These are phyloP conservation scores for Claviceps pazoutovae DNA, from an alignment of 2,329 filamentous ascomycete genomes.

Conservation along the genomic window DNA sequence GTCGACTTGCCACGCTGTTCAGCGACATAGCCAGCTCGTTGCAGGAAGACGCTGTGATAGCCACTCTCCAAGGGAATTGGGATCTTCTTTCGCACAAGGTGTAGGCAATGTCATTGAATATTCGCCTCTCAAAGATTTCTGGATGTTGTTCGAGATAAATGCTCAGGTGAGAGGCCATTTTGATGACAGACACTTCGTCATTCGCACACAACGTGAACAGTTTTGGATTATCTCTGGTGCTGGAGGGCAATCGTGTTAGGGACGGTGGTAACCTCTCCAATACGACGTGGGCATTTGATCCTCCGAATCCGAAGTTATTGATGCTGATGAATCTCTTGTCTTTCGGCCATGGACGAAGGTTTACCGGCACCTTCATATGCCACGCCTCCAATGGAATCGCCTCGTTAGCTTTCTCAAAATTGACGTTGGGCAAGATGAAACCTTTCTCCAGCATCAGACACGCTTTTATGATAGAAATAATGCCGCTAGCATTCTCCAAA, in stretches of 20 bases:
- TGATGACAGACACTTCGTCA: constrained; percentile 20
- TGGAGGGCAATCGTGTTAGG: background rate
- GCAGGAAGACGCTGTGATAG: constrained; percentile 27
- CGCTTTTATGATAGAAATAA: constrained; percentile 37
- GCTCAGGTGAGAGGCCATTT: constrained; percentile 17
- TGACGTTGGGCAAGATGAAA: constrained; percentile 34
- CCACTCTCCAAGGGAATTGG: constrained; percentile 28
- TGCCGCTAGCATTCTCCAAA: constrained; percentile 35
- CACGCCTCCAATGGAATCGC: constrained; percentile 35
- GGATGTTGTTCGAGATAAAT: constrained; percentile 28
- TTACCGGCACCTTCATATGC: constrained; percentile 33
- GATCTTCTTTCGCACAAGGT: constrained; percentile 32
- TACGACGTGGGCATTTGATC: constrained; percentile 30
- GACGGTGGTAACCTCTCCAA: constrained; percentile 13
- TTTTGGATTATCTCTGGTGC: constrained; percentile 10
- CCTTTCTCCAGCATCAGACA: constrained; percentile 36
- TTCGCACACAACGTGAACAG: constrained; percentile 30
- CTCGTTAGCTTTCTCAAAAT: constrained; percentile 35
- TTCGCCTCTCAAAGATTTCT: constrained; percentile 25
- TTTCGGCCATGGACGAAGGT: constrained; percentile 31
- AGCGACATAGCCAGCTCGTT: constrained; percentile 31
- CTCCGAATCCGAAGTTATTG: constrained; percentile 34
- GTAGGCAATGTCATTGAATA: constrained; percentile 34
- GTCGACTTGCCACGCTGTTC: constrained; percentile 16
- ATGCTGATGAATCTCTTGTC: constrained; percentile 36